Evolutionary conservation across 345 rosid species (phyloP), one percentile per base, ranked within the genome.

Genomic region (Mangifera indica): DNA sequence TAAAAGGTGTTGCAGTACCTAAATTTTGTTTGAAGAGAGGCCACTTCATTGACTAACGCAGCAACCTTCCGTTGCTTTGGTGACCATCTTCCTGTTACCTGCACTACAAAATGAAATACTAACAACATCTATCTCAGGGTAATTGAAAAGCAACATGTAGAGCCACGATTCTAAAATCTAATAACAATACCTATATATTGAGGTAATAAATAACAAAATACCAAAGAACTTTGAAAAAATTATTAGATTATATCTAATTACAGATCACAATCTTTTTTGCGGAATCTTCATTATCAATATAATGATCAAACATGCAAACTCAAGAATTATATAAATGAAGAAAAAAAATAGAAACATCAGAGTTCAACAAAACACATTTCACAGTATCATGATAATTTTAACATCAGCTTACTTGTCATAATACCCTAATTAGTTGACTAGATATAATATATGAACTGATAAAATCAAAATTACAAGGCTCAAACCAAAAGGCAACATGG

Each of bases 31-130:
- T 61, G 85, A 71, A 89, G 89, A 79, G 71, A 10, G 42, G 76
- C 51, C 60, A 83, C 85, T 77, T 87, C 76, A 71, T 81, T 80
- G 48, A 91, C 80, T 61, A 82, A 72, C 15, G 74, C 67, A 54
- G 84, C 82, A 80, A 87, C 73, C 76, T 62, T 79, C 64, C 81
- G 81, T 51, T 81, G 85, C 72, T 45, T 71, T 0, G 90, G 76
- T 44, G 59, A 74, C 73, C 78, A 49, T 78, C 74, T 74, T 46
- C 93, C 86, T 2, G 79, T 83, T 59, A 88, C 80, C 98, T 92
- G 79, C 25, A 76, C 58, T 65, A 64, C 60, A 37, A 60, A 32
- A 56, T 48, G 21, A 32, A 51, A 54, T 21, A 59, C 51, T 55
- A 42, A 68, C 29, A 7, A 18, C 26, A 22, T 57, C 32, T 29